These are phyloP conservation scores for Ceratocystis alfenasii DNA, from an alignment of 2,329 filamentous ascomycete species.

Conservation along the genomic window DNA sequence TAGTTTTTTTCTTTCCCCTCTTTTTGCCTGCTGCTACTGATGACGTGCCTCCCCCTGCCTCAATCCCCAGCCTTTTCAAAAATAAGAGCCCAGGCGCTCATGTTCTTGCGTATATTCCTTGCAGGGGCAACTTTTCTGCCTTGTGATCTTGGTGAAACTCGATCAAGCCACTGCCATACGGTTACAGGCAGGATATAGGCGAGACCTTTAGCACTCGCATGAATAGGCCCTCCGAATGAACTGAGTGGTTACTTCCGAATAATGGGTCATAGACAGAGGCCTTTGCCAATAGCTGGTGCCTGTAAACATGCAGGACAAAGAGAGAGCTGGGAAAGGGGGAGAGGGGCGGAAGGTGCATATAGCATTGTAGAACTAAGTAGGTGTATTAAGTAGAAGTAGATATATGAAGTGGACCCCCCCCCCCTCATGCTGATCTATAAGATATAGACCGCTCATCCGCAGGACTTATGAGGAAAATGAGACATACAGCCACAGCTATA, in stretches of 20 bases:
- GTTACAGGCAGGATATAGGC: neutral
- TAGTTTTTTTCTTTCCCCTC: neutral
- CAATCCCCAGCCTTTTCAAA: slow-evolving; percentile 1
- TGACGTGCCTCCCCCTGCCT: neutral
- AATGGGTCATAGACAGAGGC: neutral
- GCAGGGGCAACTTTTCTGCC: too few relatives aligned
- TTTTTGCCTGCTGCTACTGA: neutral
- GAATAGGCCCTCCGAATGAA: neutral
- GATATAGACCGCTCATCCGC: too few relatives aligned
- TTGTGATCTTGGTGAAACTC: slow-evolving; percentile 1
- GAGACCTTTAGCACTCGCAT: neutral
- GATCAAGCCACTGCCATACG: neutral
- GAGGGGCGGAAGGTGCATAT: neutral
- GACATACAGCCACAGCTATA: too few relatives aligned
- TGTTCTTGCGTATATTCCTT: too few relatives aligned
- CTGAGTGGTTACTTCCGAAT: neutral
- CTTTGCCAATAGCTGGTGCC: neutral
- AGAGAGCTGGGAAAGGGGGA: neutral
- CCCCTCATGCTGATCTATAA: neutral
- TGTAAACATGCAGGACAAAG: neutral
- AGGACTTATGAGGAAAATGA: too few relatives aligned
- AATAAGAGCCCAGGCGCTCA: neutral
- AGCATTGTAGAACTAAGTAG: too few relatives aligned
- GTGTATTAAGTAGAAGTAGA: too few relatives aligned
- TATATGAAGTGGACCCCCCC: neutral